phyloP scores from a whole-genome alignment of 331 rosid species.

The Pyracantha coccinea region DNA sequence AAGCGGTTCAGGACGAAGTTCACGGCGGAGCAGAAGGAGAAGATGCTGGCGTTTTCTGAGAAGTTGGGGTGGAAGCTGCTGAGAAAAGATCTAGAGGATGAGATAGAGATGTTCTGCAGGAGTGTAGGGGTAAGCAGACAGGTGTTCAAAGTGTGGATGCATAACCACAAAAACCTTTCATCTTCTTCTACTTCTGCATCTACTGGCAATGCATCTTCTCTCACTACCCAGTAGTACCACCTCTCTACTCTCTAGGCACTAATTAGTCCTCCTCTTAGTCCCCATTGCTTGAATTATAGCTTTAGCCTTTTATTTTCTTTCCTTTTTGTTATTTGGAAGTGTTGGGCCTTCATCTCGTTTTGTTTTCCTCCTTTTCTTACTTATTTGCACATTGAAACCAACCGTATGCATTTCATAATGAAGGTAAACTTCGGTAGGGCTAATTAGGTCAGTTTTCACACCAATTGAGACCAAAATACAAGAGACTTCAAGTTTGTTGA shows the following conservation, averaged over 20 bases:
- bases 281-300: not conserved
- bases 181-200: constrained; percentile 41
- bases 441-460: no score
- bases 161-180: constrained; percentile 69
- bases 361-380: not conserved
- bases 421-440: not conserved
- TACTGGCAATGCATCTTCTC: constrained; percentile 65
- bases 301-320: not conserved
- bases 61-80: constrained; percentile 83
- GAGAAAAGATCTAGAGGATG: constrained; percentile 72
- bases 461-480: no score
- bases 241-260: not conserved
- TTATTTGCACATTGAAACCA: not conserved
- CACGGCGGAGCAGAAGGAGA: constrained; percentile 70
- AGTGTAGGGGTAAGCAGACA: constrained; percentile 66
- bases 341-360: not conserved
- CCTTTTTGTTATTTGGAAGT: not conserved
- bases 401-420: no score
- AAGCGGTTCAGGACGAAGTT: constrained; percentile 74
- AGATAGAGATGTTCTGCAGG: constrained; percentile 67
- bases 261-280: not conserved
- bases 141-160: constrained; percentile 97
- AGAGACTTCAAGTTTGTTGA: no score
- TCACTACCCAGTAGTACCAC: constrained; percentile 38
- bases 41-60: constrained; percentile 83